A percentile compares a stretch with the other conserved stretches of the same genome.
These are phyloP conservation scores for Pogostemon cablin DNA, from an alignment of 257 asterid species.

Conservation along the genomic window DNA sequence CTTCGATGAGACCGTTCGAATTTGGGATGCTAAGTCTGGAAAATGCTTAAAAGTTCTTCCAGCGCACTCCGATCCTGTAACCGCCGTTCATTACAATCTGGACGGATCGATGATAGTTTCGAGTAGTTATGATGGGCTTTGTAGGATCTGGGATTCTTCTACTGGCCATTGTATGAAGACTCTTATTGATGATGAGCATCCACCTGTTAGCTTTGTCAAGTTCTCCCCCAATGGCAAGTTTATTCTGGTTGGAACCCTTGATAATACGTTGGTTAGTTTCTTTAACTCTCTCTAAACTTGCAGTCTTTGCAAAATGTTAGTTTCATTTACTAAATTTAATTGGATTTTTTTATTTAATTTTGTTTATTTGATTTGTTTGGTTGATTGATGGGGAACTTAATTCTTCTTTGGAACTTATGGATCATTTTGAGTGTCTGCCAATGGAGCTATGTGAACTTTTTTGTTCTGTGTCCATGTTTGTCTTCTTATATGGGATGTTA, in stretches of 20 bases:
- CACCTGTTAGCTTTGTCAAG: conserved; percentile 94
- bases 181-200: conserved; percentile 89
- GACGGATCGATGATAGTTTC: conserved; percentile 85
- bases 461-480: neutral
- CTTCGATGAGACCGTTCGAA: conserved; percentile 85
- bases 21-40: conserved; percentile 95
- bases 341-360: conserved; percentile 8
- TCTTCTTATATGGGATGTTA: conserved; percentile 18
- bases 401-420: neutral
- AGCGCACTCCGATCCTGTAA: conserved; percentile 95
- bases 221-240: conserved; percentile 94
- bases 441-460: neutral
- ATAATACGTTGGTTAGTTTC: conserved; percentile 74
- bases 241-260: conserved; percentile 88
- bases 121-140: conserved; percentile 92
- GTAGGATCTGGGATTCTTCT: conserved; percentile 96
- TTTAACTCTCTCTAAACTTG: conserved; percentile 10
- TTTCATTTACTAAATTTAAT: neutral
- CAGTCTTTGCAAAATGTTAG: conserved; percentile 18
- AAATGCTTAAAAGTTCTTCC: conserved; percentile 89
- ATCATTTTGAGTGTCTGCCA: neutral
- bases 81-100: conserved; percentile 75
- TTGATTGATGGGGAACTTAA: neutral
- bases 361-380: neutral
- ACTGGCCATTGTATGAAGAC: conserved; percentile 98